A percentile compares a stretch with the other conserved stretches of the same genome.
These are phyloP conservation scores for Papiliotrema fonsecae DNA, from an alignment of 1,284 basidiomycete genomes.

Conservation along the genomic window DNA sequence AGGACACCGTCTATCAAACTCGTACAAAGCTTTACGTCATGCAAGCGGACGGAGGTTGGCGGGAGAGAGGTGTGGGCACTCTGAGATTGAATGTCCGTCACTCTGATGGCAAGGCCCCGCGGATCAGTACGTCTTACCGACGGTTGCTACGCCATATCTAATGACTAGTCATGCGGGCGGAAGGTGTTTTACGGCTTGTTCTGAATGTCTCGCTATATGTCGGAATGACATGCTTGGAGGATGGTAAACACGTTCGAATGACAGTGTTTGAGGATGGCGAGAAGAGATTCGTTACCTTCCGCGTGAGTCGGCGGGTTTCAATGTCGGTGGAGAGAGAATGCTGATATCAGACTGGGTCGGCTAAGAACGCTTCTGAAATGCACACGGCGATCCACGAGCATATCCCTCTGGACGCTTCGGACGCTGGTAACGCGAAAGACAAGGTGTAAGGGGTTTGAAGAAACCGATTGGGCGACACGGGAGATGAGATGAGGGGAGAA, in stretches of 20 bases:
- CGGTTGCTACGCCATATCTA: background rate
- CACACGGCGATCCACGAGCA: conserved; percentile 32
- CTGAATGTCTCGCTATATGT: conserved; percentile 81
- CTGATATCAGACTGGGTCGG: conserved; percentile 56
- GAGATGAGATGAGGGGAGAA: too few species aligned
- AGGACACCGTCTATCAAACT: conserved; percentile 75
- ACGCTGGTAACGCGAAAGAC: background rate
- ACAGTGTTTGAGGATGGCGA: conserved; percentile 65
- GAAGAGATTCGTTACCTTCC: conserved; percentile 67
- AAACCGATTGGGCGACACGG: too few species aligned
- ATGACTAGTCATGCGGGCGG: conserved; percentile 81
- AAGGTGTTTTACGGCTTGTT: conserved; percentile 78
- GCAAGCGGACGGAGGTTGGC: conserved; percentile 67
- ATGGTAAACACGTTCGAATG: conserved; percentile 74
- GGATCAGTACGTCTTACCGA: conserved; percentile 57
- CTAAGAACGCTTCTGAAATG: conserved; percentile 55
- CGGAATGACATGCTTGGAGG: conserved; percentile 71
- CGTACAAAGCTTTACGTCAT: conserved; percentile 80
- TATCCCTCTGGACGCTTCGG: conserved; percentile 29
- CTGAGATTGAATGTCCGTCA: conserved; percentile 73
- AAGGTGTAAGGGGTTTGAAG: too few species aligned
- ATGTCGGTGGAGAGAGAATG: background rate
- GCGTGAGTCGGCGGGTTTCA: conserved; percentile 52
- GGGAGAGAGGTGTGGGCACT: conserved; percentile 78
- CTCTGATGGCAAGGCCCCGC: conserved; percentile 63